Evolutionary conservation across 1,284 basidiomycete genomes (phyloP).

Genomic region (Papiliotrema terrestris): DNA sequence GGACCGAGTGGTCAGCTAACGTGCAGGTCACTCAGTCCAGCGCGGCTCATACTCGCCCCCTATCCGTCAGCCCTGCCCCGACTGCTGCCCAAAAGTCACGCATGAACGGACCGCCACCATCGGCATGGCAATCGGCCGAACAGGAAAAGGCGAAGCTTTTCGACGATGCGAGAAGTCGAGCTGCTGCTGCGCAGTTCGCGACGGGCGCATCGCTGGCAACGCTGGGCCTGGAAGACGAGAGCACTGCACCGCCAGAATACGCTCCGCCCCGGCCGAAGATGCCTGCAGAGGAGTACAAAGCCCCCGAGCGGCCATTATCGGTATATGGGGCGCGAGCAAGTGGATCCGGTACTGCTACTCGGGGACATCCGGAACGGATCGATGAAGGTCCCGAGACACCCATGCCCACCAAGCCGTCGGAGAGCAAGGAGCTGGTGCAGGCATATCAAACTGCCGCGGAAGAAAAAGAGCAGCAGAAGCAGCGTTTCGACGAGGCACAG

Average conservation of each 20-base stretch:
- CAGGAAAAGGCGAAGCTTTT: slow-evolving; percentile 56
- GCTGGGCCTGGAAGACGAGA: slow-evolving; percentile 30
- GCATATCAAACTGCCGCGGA: slow-evolving; percentile 8
- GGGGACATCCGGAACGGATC: background rate
- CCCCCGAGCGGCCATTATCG: slow-evolving; percentile 16
- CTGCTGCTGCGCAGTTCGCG: slow-evolving; percentile 52
- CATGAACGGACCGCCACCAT: slow-evolving; percentile 6
- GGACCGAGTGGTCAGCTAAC: background rate
- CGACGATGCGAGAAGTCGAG: slow-evolving; percentile 61
- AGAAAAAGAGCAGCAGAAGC: slow-evolving; percentile 19
- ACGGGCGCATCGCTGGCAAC: slow-evolving; percentile 29
- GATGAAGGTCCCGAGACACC: background rate
- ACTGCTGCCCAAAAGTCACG: background rate
- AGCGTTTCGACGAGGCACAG: slow-evolving; percentile 17
- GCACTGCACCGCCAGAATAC: slow-evolving; percentile 31
- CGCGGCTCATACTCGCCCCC: background rate
- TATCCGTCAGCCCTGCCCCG: background rate
- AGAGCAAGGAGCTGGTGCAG: no score
- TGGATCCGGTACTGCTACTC: background rate
- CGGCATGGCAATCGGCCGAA: slow-evolving; percentile 35
- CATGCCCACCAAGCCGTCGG: background rate
- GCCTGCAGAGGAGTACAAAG: slow-evolving; percentile 14
- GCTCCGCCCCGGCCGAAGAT: slow-evolving; percentile 19
- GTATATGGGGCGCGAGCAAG: slow-evolving; percentile 4
- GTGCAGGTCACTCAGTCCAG: background rate